Evolutionary conservation across 495 filamentous ascomycete species (phyloP), one percentile per base, ranked within the genome.

Genomic region (Aspergillus olivimuriae): DNA sequence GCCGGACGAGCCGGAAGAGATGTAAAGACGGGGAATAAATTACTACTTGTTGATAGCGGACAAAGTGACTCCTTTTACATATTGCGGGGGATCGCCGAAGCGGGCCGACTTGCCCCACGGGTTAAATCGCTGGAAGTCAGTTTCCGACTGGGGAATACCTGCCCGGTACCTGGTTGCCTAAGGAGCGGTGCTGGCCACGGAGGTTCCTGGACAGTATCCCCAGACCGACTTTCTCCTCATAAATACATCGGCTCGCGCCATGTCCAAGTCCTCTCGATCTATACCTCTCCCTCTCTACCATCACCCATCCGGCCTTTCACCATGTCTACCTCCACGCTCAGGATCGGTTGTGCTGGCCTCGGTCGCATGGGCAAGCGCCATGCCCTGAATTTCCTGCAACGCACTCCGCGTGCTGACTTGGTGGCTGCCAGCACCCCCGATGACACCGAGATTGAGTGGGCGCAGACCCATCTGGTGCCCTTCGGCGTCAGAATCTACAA

Each of bases 321-420:
- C 47, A 77, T 77, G 70, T 51, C 70, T 32, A 58, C 57, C 21
- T 50, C 53, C 32, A 74, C 60, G 51, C 58, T 77, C 38, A 63
- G 65, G 37, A 63, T 78, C 42, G 75, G 62, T 46, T 68, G 68
- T 43, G 72, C 71, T 31, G 76, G 76, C 46, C 70, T 80, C 35
- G 76, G 76, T 40, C 73, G 76, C 37, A 78, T 78, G 75, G 76
- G 76, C 48, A 74, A 76, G 50, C 66, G 74, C 39, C 76, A 78
- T 53, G 76, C 75, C 28, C 53, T 74, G 6, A 73, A 76, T 52
- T 72, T 78, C 53, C 57, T 76, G 2, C 51, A 77, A 38, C 66
- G 69, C 31, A 72, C 68, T 26, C 73, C 74, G 14, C 72, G 71
- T 14, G 72, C 73, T 12, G 55, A 77, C 30, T 58, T 80, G 8